Percentiles rank a stretch among this genome's conserved stretches.
Evolutionary conservation across 768 basidiomycete species (phyloP).

Genomic region (Gloeophyllum trabeum): DNA sequence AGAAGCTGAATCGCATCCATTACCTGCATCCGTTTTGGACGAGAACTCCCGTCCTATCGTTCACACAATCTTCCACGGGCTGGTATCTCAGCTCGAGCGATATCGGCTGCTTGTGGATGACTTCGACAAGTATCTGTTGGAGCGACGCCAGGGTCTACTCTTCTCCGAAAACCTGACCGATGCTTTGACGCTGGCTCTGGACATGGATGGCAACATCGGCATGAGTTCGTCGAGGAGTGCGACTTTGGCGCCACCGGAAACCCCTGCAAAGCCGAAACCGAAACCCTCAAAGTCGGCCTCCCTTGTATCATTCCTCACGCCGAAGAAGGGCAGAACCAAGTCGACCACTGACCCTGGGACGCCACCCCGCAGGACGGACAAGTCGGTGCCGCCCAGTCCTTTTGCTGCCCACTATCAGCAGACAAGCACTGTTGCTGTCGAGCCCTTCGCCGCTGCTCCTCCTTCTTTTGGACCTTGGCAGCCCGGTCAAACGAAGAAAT

Average conservation of each 20-base stretch:
- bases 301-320: conserved; percentile 70
- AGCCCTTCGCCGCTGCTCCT: conserved; percentile 53
- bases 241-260: conserved; percentile 16
- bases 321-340: conserved; percentile 50
- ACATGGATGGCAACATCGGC: conserved; percentile 28
- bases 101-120: conserved; percentile 66
- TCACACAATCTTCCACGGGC: conserved; percentile 68
- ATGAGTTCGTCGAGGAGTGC: conserved; percentile 12
- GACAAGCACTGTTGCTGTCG: conserved; percentile 60
- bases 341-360: conserved; percentile 32
- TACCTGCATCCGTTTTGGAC: conserved; percentile 61
- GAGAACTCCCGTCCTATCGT: conserved; percentile 69
- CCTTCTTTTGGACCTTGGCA: conserved; percentile 58
- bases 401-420: conserved; percentile 79
- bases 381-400: conserved; percentile 52
- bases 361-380: conserved; percentile 28
- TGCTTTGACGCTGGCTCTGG: conserved; percentile 66
- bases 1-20: conserved; percentile 38
- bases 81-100: conserved; percentile 71
- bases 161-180: conserved; percentile 91
- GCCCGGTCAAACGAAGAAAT: conserved; percentile 35
- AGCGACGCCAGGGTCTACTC: conserved; percentile 80
- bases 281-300: conserved; percentile 47
- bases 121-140: conserved; percentile 77
- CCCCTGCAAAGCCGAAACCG: conserved; percentile 26